These are phyloP conservation scores for Phalaenopsis hybrid DNA, from an alignment of 116 monocot genomes.

Conservation along the genomic window DNA sequence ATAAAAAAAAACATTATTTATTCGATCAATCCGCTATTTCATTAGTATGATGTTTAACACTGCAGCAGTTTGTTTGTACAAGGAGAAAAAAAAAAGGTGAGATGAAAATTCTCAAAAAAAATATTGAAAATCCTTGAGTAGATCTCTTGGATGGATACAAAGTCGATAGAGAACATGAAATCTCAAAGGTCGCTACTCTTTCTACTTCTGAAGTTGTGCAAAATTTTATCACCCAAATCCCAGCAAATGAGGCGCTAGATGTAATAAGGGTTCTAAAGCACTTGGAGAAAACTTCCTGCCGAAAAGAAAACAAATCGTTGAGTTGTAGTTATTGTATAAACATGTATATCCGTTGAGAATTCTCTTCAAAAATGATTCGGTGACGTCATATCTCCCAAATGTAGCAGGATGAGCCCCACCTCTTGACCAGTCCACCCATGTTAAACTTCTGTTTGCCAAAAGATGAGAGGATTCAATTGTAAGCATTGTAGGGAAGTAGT, in stretches of 20 bases:
- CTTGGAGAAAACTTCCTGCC: slow-evolving; percentile 38
- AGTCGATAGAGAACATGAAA: too few relatives aligned
- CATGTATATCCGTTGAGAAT: slow-evolving; percentile 17
- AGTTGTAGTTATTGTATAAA: neutral
- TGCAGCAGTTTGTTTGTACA: too few relatives aligned
- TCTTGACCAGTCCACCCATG: slow-evolving; percentile 32
- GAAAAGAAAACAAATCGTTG: slow-evolving; percentile 18
- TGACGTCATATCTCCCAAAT: slow-evolving; percentile 20
- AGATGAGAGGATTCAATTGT: slow-evolving; percentile 29
- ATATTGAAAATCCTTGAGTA: too few relatives aligned
- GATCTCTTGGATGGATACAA: too few relatives aligned
- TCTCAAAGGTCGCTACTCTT: too few relatives aligned
- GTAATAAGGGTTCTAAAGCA: slow-evolving; percentile 23
- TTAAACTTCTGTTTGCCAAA: slow-evolving; percentile 35
- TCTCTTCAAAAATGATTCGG: slow-evolving; percentile 29
- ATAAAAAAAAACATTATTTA: too few relatives aligned
- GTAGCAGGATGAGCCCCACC: slow-evolving; percentile 27
- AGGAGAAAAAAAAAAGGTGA: too few relatives aligned
- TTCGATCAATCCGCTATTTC: too few relatives aligned
- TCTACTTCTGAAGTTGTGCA: too few relatives aligned
- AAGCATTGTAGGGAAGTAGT: slow-evolving; percentile 58
- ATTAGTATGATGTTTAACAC: too few relatives aligned
- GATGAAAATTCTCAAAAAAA: too few relatives aligned
- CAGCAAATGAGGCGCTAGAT: slow-evolving; percentile 21
- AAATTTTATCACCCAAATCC: slow-evolving; percentile 10